Evolutionary conservation across 176 grass and related monocot genomes (phyloP), one percentile per base, ranked within the genome.

Genomic region (Triticum monococcum): DNA sequence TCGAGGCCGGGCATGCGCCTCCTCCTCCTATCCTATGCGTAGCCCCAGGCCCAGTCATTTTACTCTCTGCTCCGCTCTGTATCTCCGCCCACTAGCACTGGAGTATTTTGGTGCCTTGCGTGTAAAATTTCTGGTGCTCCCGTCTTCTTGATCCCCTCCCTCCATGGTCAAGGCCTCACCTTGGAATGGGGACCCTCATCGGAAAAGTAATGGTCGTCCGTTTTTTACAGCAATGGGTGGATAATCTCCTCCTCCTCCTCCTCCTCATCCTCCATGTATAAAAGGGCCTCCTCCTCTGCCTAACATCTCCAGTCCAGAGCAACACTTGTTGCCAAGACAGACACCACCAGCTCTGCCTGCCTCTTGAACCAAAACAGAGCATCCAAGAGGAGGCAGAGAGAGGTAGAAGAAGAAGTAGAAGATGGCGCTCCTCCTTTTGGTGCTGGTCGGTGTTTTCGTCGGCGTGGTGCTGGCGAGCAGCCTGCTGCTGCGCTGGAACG

Each of bases 401-500:
- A 72, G 31, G 8, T 4, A 45, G 43, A 45, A 18, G 32, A 22
- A 12, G 25, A 52, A 75, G 72, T 30, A 30, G 28, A 50, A 16
- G 11, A 89, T 86, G 90, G 82, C 78, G 72, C 22, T 88, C 13
- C 2, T 86, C 2, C 12, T 52, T 1, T 5, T 18, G 30, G 16
- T 20, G 50, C 64, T 24, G 7, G 7, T 78, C 0, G 83, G 23
- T 3, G 73, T 78, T 3, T 72, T 77, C 1, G 65, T 90, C 9
- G 79, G 56, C 8, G 33, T 74, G 43, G 60, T 92, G 57, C 3
- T 91, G 69, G 59, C 79, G 16, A 92, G 95, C 91, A 91, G 90
- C 87, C 72, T 91, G 61, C 68, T 97, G 62, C 85, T 97, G 76
- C 81, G 95, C 79, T 97, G 95, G 95, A 97, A 97, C 68, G 90